These are phyloP conservation scores for Collybia mongolica DNA, from an alignment of 768 basidiomycete species.

Conservation along the genomic window DNA sequence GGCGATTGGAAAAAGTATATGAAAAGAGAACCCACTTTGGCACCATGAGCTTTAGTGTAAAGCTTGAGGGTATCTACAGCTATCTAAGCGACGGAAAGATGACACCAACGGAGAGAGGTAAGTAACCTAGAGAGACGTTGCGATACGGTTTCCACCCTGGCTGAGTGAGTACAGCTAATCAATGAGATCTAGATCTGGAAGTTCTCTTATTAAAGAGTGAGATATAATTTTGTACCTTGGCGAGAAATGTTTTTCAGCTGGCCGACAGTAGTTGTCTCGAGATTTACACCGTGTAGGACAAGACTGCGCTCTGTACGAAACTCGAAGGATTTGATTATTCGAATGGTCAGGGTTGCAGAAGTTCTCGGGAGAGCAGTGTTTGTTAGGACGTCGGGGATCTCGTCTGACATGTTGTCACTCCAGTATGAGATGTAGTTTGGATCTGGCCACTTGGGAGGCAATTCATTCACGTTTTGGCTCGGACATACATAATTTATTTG, in stretches of 20 bases:
- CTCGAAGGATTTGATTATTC: conserved; percentile 93
- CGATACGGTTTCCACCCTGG: conserved; percentile 90
- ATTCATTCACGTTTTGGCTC: too few species aligned
- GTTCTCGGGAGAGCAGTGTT: conserved; percentile 68
- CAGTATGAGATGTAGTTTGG: too few species aligned
- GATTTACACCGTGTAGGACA: conserved; percentile 79
- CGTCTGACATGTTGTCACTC: too few species aligned
- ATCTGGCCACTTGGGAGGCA: too few species aligned
- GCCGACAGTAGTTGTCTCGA: conserved; percentile 76
- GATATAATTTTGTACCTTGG: conserved; percentile 46
- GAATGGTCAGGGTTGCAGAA: conserved; percentile 82
- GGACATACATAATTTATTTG: too few species aligned
- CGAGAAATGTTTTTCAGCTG: conserved; percentile 71
- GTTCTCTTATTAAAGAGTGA: conserved; percentile 4
- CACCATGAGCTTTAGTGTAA: conserved; percentile 92
- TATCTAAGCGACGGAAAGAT: conserved; percentile 5
- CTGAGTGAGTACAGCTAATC: conserved; percentile 53
- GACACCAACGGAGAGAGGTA: not conserved
- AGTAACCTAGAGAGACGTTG: conserved; percentile 63
- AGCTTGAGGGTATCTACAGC: conserved; percentile 85
- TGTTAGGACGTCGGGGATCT: too few species aligned
- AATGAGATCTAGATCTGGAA: conserved; percentile 6
- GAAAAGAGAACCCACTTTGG: conserved; percentile 62
- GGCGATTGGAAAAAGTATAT: not conserved
- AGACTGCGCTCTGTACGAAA: conserved; percentile 88